A percentile compares a stretch with the other conserved stretches of the same genome.
Conservation (phyloP, 331 rosid species). For the Prunus yedoensis region DNA sequence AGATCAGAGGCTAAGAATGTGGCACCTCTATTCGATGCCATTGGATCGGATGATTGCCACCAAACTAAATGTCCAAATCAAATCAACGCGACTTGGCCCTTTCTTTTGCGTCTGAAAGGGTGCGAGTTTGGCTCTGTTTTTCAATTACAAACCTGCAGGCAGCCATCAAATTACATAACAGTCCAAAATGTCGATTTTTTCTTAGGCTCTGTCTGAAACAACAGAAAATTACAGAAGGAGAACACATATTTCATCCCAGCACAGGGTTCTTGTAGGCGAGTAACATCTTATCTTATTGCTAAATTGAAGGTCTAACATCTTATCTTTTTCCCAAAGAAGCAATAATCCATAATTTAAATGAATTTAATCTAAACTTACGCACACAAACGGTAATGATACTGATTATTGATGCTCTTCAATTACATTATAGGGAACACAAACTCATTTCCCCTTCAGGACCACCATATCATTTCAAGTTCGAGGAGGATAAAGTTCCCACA, state of each 20-base stretch:
- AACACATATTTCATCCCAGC: neutral
- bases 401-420: neutral
- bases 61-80: neutral
- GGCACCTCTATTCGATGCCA: neutral
- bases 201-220: neutral
- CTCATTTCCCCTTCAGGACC: neutral
- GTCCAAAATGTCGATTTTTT: neutral
- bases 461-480: constrained; percentile 25
- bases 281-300: too few species aligned
- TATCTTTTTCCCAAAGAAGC: neutral
- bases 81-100: too few species aligned
- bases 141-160: neutral
- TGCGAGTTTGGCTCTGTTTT: neutral
- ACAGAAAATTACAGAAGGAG: neutral
- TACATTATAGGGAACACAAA: neutral
- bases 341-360: neutral
- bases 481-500: constrained; percentile 91
- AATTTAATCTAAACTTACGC: neutral
- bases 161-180: neutral
- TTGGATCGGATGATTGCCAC: neutral
- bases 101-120: too few species aligned
- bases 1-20: neutral
- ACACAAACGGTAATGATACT: neutral
- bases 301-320: too few species aligned
- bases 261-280: neutral